phyloP scores from a whole-genome alignment of 73 alveolate genomes.

The Paramecium pentaurelia region DNA sequence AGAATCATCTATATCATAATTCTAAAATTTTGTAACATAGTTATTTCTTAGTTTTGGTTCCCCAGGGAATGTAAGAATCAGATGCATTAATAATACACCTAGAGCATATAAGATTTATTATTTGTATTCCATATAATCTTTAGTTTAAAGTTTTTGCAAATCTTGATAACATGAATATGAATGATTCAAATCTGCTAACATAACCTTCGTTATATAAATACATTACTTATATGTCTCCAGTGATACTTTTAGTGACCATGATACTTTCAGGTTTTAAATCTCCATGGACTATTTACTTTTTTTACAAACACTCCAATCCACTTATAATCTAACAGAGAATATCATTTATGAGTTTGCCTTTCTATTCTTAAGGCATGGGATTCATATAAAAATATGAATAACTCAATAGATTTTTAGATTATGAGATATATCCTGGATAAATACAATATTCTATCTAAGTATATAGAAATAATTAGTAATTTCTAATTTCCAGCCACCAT shows the following conservation, averaged over 20 bases:
- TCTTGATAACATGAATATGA: neutral
- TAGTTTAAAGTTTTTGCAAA: neutral
- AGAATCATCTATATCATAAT: neutral
- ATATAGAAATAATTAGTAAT: neutral
- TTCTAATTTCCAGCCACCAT: conserved; percentile 5
- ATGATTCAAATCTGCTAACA: neutral
- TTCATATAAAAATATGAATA: conserved; percentile 38
- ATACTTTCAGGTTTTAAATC: conserved; percentile 32
- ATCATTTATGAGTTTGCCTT: neutral
- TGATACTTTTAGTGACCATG: neutral
- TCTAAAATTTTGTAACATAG: neutral
- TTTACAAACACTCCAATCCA: neutral
- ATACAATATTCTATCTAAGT: neutral
- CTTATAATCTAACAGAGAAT: neutral
- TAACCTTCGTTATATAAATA: neutral
- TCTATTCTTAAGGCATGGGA: neutral
- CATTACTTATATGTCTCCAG: conserved; percentile 6
- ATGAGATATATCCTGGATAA: neutral
- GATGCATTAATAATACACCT: neutral
- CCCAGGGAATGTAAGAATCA: neutral
- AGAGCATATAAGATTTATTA: neutral
- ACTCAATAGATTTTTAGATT: conserved; percentile 15
- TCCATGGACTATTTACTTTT: neutral
- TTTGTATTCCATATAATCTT: neutral
- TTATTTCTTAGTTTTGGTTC: neutral